A percentile compares a stretch with the other conserved stretches of the same genome.
Conservation (phyloP, 495 filamentous ascomycete genomes). For the Pseudoneurospora amorphoporcata region DNA sequence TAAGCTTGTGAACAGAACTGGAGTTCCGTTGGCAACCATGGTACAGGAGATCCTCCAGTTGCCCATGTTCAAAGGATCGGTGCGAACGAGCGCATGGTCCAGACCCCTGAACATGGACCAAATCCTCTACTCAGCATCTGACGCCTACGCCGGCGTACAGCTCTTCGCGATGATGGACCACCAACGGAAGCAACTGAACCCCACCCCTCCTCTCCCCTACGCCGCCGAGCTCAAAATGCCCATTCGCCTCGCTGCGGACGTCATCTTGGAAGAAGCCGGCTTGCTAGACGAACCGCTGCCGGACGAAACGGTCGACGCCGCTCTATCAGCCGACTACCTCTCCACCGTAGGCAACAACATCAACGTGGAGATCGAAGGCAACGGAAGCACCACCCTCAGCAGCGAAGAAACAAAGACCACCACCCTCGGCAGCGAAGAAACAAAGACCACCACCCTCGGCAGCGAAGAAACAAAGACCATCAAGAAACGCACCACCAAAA, state of each 20-base stretch:
- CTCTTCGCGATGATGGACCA: slow-evolving; percentile 60
- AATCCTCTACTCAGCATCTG: slow-evolving; percentile 69
- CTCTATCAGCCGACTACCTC: slow-evolving; percentile 12
- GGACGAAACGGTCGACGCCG: not conserved
- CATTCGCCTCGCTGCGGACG: slow-evolving; percentile 39
- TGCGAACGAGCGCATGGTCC: slow-evolving; percentile 66
- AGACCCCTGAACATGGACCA: slow-evolving; percentile 50
- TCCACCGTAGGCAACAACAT: slow-evolving; percentile 2
- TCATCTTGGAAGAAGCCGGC: slow-evolving; percentile 20
- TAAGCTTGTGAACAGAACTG: slow-evolving; percentile 49
- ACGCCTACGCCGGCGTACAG: slow-evolving; percentile 71
- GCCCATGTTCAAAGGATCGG: slow-evolving; percentile 66
- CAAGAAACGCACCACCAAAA: not conserved
- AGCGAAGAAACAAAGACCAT: not conserved
- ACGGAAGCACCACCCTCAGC: not conserved
- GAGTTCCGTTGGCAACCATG: slow-evolving; percentile 56
- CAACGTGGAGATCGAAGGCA: slow-evolving; percentile 8
- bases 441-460: slow-evolving; percentile 2
- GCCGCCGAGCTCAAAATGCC: slow-evolving; percentile 55
- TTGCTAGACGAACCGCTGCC: slow-evolving; percentile 9
- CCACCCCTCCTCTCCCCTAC: slow-evolving; percentile 57
- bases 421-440: not conserved
- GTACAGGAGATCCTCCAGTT: slow-evolving; percentile 61
- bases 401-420: slow-evolving; percentile 9
- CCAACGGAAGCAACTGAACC: slow-evolving; percentile 52